Evolutionary conservation across 495 filamentous ascomycete genomes (phyloP), one percentile per base, ranked within the genome.

Genomic region (Podospora fimiseda): DNA sequence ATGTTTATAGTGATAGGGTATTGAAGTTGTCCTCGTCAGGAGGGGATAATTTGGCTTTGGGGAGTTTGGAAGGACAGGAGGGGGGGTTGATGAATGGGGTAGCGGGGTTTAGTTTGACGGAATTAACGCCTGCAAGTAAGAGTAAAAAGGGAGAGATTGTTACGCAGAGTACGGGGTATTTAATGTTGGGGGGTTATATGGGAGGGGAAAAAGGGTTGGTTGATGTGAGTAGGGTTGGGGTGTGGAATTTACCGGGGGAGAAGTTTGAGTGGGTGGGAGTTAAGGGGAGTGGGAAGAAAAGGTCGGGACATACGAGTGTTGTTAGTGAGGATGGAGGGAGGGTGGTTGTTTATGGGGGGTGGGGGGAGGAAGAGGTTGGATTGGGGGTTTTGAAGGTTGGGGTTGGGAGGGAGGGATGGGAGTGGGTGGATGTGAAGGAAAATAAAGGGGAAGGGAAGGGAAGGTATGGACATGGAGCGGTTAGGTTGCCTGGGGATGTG

Each of bases 181-280:
- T 96, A 6, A 70, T 97, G 13, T 71, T 96, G 38, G 92, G 91
- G 11, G 92, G 92, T 0, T 89, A 96, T 63, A 95, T 90, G 0
- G 73, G n/a, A n/a, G n/a, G 27, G 27, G 27, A 81, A 56, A 60
- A 72, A 13, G 92, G 89, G 0, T 96, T 96, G 58, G 81, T 95
- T 63, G 95, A 96, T 64, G 95, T 94, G 87, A 90, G 87, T 27
- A 87, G 89, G 53, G 79, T 92, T 8, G 92, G 92, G 0, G 70
- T 97, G 1, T 96, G 90, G 72, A 89, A 81, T 21, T 72, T 95
- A 15, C 92, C 92, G 3, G 84, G 94, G 57, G 82, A 88, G 57
- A 87, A 78, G 51, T 97, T 92, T 92, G 82, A 76, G 37, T 96
- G 93, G 64, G 70, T 91, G 5, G 74, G 75, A 1, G 80, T 91